phyloP scores from a whole-genome alignment of 441 rosid species.

The Macaranga tanarius region DNA sequence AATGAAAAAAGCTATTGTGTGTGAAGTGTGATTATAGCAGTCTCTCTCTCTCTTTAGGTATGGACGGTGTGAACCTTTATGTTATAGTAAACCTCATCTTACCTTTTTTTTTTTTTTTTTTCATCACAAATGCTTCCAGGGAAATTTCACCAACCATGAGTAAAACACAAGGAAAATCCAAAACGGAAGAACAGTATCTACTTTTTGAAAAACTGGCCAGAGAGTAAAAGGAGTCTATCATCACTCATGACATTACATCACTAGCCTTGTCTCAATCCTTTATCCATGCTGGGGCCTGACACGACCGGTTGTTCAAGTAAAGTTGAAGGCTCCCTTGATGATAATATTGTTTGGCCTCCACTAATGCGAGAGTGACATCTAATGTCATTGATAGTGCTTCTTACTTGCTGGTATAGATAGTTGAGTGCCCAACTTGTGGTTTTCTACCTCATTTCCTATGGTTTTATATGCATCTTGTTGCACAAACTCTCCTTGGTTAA shows the following conservation, averaged over 20 bases:
- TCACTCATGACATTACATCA: constrained; percentile 23
- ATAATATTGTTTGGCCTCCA: constrained; percentile 21
- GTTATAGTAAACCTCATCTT: constrained; percentile 11
- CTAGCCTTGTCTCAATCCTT: constrained; percentile 20
- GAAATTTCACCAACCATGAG: constrained; percentile 28
- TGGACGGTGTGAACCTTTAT: constrained; percentile 26
- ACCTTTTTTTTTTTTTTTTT: constrained; percentile 6
- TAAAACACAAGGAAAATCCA: constrained; percentile 16
- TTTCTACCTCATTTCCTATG: constrained; percentile 10
- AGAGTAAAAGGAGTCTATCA: constrained; percentile 20
- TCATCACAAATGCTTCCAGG: constrained; percentile 13
- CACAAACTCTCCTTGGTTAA: constrained; percentile 22
- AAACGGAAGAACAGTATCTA: constrained; percentile 10
- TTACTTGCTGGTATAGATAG: constrained; percentile 21
- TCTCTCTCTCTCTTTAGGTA: constrained; percentile 21
- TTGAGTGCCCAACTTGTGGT: constrained; percentile 21
- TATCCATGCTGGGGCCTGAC: constrained; percentile 23
- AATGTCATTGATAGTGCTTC: constrained; percentile 12
- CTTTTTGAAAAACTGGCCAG: constrained; percentile 17
- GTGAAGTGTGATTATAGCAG: constrained; percentile 8
- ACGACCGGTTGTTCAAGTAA: constrained; percentile 22
- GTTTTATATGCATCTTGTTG: constrained; percentile 1
- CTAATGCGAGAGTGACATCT: constrained; percentile 29
- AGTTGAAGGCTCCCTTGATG: constrained; percentile 24
- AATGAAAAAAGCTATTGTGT: constrained; percentile 17